These are phyloP conservation scores for Backusella tuberculispora DNA, from an alignment of 192 early-diverging fungal genomes.

Conservation along the genomic window DNA sequence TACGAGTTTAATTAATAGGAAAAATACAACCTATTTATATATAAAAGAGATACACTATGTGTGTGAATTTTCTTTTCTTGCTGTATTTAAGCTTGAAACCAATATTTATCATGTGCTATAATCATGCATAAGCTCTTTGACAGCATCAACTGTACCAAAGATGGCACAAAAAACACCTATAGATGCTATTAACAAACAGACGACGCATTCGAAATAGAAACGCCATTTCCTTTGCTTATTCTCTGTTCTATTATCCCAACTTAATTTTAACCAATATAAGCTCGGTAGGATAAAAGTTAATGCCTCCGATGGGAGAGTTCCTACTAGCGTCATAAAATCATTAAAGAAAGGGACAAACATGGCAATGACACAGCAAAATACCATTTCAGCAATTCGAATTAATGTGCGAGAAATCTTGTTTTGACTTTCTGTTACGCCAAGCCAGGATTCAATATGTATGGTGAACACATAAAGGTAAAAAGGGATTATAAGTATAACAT, in stretches of 20 bases:
- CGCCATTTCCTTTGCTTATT: not conserved
- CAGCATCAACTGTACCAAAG: constrained; percentile 67
- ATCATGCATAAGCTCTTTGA: constrained; percentile 51
- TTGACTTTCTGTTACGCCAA: constrained; percentile 28
- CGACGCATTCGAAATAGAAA: constrained; percentile 43
- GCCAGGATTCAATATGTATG: constrained; percentile 68
- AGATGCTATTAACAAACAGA: constrained; percentile 52
- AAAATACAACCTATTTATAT: not conserved
- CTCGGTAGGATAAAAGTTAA: constrained; percentile 83
- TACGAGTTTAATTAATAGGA: not conserved
- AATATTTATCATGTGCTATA: not conserved
- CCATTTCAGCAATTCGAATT: constrained; percentile 58
- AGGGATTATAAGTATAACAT: constrained; percentile 79
- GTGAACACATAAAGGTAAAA: constrained; percentile 76
- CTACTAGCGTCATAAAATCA: constrained; percentile 75
- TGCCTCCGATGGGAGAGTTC: constrained; percentile 68
- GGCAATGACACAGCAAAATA: constrained; percentile 59
- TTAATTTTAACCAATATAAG: constrained; percentile 73
- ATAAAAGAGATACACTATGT: not conserved
- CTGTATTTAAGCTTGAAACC: constrained; percentile 3
- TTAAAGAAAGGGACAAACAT: constrained; percentile 77
- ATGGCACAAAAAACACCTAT: constrained; percentile 63
- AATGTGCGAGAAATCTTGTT: constrained; percentile 38
- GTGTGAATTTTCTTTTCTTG: constrained; percentile 7
- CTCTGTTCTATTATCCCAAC: constrained; percentile 43